Evolutionary conservation across 2,329 filamentous ascomycete species (phyloP).

Genomic region (Exophiala bonariae): DNA sequence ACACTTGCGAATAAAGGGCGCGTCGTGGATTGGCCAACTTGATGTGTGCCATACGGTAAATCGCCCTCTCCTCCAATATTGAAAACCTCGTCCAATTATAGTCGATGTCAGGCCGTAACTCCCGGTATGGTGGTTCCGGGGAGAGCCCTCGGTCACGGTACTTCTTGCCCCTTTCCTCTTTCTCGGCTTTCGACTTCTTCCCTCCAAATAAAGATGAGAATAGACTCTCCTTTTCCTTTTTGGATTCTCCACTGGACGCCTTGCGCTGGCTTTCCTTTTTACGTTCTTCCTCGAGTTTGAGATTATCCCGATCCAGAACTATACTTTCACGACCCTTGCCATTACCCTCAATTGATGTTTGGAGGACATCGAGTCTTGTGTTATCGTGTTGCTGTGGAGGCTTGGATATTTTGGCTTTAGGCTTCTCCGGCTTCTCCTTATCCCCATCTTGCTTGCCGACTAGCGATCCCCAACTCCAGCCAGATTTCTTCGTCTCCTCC

Average conservation of each 20-base stretch:
- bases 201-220: constrained; percentile 92
- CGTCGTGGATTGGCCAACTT: constrained; percentile 97
- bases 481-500: constrained; percentile 72
- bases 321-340: constrained; percentile 73
- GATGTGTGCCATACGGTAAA: constrained; percentile 98
- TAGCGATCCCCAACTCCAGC: constrained; percentile 67
- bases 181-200: constrained; percentile 77
- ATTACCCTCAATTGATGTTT: constrained; percentile 76
- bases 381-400: constrained; percentile 67
- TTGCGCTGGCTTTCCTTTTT: constrained; percentile 77
- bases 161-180: constrained; percentile 73
- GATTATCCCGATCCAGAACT: constrained; percentile 76
- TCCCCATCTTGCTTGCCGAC: constrained; percentile 68
- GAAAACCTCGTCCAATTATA: constrained; percentile 96
- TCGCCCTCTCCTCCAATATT: constrained; percentile 91
- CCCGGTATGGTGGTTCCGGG: constrained; percentile 73
- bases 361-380: constrained; percentile 79
- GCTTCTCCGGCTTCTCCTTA: constrained; percentile 63
- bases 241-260: constrained; percentile 63
- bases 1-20: constrained; percentile 87
- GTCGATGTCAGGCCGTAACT: constrained; percentile 82
- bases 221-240: constrained; percentile 91
- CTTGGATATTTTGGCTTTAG: constrained; percentile 60
- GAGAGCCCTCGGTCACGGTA: constrained; percentile 71
- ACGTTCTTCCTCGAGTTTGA: constrained; percentile 68